phyloP scores from a whole-genome alignment of 805 yeast genomes.

The Myxozyma lipomycoides region DNA sequence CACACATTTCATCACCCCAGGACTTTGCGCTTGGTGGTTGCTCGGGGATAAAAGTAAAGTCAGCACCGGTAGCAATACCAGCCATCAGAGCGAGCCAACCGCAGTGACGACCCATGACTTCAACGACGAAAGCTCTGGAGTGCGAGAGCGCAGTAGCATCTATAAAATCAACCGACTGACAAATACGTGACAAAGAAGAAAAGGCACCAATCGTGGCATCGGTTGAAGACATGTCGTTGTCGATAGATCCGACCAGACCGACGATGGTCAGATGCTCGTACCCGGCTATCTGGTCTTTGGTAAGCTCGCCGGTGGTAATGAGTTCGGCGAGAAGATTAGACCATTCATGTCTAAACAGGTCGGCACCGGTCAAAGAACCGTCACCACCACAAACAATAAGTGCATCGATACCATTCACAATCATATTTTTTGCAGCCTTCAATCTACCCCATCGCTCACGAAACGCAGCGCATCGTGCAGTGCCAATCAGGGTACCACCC shows the following conservation, averaged over 20 bases:
- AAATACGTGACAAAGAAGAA: constrained; percentile 87
- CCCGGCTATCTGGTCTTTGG: constrained; percentile 55
- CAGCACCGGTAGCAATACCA: constrained; percentile 95
- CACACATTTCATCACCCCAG: constrained; percentile 79
- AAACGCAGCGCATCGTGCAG: constrained; percentile 88
- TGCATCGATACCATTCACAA: constrained; percentile 86
- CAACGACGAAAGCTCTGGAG: constrained; percentile 94
- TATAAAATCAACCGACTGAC: constrained; percentile 91
- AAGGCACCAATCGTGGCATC: constrained; percentile 96
- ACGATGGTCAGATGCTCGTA: constrained; percentile 76
- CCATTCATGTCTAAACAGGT: constrained; percentile 91
- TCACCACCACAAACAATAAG: constrained; percentile 97
- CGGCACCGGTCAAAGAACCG: constrained; percentile 97
- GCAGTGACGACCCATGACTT: constrained; percentile 99
- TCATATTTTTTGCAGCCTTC: constrained; percentile 77
- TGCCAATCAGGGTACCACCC: constrained; percentile 96
- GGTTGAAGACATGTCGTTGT: constrained; percentile 96
- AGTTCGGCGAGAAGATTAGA: constrained; percentile 79
- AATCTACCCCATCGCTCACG: constrained; percentile 81
- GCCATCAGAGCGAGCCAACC: constrained; percentile 99
- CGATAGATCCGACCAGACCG: constrained; percentile 95
- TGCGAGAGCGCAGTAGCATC: constrained; percentile 98
- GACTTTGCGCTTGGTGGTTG: constrained; percentile 69
- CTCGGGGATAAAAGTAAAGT: constrained; percentile 90
- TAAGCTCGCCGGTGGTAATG: constrained; percentile 50